phyloP scores from a whole-genome alignment of 2,329 filamentous ascomycete genomes.

The Aspergillus sp. region DNA sequence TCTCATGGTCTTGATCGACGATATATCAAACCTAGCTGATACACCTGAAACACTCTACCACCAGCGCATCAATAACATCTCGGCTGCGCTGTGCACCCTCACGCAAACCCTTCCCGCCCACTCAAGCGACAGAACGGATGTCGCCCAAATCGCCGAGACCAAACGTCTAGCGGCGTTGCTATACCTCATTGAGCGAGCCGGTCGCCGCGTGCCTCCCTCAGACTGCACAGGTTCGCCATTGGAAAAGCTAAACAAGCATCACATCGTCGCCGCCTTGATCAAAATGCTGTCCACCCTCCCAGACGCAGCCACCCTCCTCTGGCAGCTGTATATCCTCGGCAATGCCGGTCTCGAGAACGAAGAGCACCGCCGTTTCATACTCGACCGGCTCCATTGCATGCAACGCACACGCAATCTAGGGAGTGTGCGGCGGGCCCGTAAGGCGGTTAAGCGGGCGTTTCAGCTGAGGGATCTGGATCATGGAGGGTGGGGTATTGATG shows the following conservation, averaged over 20 bases:
- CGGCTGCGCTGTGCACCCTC: slow-evolving; percentile 4
- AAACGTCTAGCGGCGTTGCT: slow-evolving; percentile 29
- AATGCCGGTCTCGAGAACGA: slow-evolving; percentile 22
- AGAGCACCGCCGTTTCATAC: slow-evolving; percentile 26
- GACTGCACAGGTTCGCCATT: background rate
- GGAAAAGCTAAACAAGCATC: background rate
- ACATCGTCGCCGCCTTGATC: slow-evolving; percentile 18
- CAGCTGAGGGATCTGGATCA: slow-evolving; percentile 13
- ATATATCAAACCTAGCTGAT: slow-evolving; percentile 16
- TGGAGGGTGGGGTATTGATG: background rate
- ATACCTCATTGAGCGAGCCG: slow-evolving; percentile 21
- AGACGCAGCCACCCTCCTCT: slow-evolving; percentile 19
- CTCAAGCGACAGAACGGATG: slow-evolving; percentile 15
- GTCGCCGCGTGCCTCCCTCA: background rate
- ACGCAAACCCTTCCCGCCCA: slow-evolving; percentile 17
- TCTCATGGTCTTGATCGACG: slow-evolving; percentile 25
- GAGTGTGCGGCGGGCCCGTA: slow-evolving; percentile 21
- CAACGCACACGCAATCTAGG: slow-evolving; percentile 26
- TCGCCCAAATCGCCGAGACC: slow-evolving; percentile 24
- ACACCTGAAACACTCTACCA: background rate
- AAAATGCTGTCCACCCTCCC: slow-evolving; percentile 18
- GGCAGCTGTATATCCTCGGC: slow-evolving; percentile 25
- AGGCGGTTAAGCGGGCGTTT: slow-evolving; percentile 22
- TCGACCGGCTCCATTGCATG: slow-evolving; percentile 23
- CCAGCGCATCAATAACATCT: background rate